phyloP scores from a whole-genome alignment of 495 filamentous ascomycete species.

The Rhypophila decipiens region DNA sequence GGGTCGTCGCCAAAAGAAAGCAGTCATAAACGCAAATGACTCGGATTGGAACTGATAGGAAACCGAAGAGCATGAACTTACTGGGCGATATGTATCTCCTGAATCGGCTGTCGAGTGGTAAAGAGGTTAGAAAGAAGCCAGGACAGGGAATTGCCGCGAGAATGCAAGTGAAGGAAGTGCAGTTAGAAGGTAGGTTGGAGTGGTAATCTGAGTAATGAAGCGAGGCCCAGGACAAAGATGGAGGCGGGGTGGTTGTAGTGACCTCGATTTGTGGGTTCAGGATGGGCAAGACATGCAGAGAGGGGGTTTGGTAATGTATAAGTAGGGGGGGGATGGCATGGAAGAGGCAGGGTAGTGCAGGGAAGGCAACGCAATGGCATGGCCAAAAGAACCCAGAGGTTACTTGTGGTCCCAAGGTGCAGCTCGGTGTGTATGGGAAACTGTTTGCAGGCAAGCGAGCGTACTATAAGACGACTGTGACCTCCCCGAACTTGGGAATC shows the following conservation, averaged over 20 bases:
- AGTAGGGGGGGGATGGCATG: conserved; percentile 24
- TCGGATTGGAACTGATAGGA: neutral
- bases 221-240: conserved; percentile 20
- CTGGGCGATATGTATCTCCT: conserved; percentile 47
- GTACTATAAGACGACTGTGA: conserved; percentile 19
- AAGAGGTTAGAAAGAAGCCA: conserved; percentile 13
- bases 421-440: no score
- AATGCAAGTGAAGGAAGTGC: conserved; percentile 13
- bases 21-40: no score
- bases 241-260: conserved; percentile 26
- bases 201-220: no score
- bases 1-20: no score
- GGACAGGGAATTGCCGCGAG: conserved; percentile 29
- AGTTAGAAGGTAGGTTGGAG: conserved; percentile 24
- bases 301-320: conserved; percentile 29
- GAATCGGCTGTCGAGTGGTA: conserved; percentile 49
- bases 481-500: conserved; percentile 17
- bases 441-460: conserved; percentile 9
- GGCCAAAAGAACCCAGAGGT: conserved; percentile 15
- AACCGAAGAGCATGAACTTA: conserved; percentile 27
- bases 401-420: no score
- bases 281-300: conserved; percentile 37
- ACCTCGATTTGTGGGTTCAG: conserved; percentile 29
- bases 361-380: conserved; percentile 32
- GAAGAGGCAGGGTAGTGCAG: conserved; percentile 17